phyloP scores from a whole-genome alignment of 2,329 filamentous ascomycete genomes.

The Botryotinia calthae region DNA sequence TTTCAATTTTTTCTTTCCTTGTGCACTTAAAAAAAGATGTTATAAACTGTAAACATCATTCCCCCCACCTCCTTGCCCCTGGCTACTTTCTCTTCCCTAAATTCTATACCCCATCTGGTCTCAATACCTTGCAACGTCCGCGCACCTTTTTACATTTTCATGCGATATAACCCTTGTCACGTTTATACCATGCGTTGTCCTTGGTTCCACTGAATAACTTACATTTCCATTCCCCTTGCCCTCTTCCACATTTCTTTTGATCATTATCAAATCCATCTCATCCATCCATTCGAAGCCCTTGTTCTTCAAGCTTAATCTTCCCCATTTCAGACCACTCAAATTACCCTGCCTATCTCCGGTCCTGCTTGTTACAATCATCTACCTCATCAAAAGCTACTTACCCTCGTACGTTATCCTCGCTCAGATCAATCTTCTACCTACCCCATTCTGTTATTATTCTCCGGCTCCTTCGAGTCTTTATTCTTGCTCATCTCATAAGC shows the following conservation, averaged over 20 bases:
- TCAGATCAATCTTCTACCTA: slow-evolving; percentile 33
- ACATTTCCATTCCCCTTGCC: slow-evolving; percentile 21
- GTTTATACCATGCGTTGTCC: slow-evolving; percentile 38
- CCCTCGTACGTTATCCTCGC: slow-evolving; percentile 33
- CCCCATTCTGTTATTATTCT: slow-evolving; percentile 30
- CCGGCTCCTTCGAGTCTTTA: slow-evolving; percentile 28
- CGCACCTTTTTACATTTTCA: slow-evolving; percentile 23
- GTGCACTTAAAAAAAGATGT: background rate
- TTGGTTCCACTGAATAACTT: slow-evolving; percentile 23
- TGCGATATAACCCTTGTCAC: slow-evolving; percentile 35
- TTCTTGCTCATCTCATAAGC: slow-evolving; percentile 20
- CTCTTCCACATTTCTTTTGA: slow-evolving; percentile 15
- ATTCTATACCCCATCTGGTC: slow-evolving; percentile 20
- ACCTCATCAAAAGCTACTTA: slow-evolving; percentile 21
- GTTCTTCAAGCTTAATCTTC: slow-evolving; percentile 20
- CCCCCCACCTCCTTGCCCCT: slow-evolving; percentile 8
- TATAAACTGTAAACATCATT: slow-evolving; percentile 8
- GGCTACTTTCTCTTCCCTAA: background rate
- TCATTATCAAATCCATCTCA: slow-evolving; percentile 15
- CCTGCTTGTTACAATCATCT: slow-evolving; percentile 24
- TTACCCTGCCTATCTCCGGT: slow-evolving; percentile 11
- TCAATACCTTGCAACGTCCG: slow-evolving; percentile 21
- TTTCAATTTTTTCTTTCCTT: background rate
- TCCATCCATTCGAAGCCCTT: slow-evolving; percentile 18
- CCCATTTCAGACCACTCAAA: slow-evolving; percentile 13